These are phyloP conservation scores for Saprolegnia parasitica DNA, from an alignment of 352 stramenopile species.

Conservation along the genomic window DNA sequence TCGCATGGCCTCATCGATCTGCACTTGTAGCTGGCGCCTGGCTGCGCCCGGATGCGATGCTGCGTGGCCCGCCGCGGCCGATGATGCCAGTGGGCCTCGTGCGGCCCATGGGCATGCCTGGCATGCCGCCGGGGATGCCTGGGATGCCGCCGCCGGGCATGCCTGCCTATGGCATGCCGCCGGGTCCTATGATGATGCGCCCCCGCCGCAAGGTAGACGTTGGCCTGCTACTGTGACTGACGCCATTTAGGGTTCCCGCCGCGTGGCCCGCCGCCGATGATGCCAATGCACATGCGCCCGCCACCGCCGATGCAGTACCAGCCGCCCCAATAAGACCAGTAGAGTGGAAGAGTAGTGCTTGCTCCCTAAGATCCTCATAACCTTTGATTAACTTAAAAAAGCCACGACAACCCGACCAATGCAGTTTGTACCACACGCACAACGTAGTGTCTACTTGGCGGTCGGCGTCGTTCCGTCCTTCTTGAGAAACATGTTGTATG, in stretches of 20 bases:
- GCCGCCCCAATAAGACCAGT: neutral
- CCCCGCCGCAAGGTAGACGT: constrained; percentile 10
- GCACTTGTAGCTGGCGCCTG: constrained; percentile 27
- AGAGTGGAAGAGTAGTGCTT: neutral
- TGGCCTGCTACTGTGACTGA: constrained; percentile 2
- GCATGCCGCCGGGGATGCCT: neutral
- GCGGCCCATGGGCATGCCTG: constrained; percentile 13
- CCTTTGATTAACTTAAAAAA: constrained; percentile 23
- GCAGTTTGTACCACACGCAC: neutral
- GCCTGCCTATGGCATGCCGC: no score
- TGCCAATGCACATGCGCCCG: constrained; percentile 70
- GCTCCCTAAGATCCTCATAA: neutral
- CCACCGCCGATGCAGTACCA: constrained; percentile 35
- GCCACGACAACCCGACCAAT: no score
- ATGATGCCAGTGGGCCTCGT: constrained; percentile 15
- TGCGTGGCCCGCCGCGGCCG: constrained; percentile 9
- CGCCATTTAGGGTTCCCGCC: constrained; percentile 50
- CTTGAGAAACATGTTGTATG: constrained; percentile 89
- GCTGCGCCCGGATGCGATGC: constrained; percentile 22
- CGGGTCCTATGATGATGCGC: constrained; percentile 25
- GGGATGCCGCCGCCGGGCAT: no score
- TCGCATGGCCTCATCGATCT: neutral
- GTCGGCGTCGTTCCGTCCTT: constrained; percentile 35
- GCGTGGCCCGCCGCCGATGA: constrained; percentile 67
- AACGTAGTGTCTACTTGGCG: neutral